These are phyloP conservation scores for Cytospora mali DNA, from an alignment of 2,329 filamentous ascomycete species.

Conservation along the genomic window DNA sequence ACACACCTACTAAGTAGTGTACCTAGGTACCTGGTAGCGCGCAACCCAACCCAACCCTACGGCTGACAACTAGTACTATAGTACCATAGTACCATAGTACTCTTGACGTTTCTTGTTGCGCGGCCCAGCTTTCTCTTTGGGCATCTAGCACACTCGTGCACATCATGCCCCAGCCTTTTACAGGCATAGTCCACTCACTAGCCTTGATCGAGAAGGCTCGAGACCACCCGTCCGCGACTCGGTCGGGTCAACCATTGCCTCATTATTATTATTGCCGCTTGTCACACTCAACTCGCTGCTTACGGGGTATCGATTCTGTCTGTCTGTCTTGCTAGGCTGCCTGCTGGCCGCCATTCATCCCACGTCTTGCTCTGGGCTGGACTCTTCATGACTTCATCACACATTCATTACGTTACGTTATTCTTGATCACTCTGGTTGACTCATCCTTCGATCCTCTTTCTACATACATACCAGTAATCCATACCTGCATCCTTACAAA, in stretches of 20 bases:
- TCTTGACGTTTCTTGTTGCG: neutral
- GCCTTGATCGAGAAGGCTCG: conserved; percentile 13
- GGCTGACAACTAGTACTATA: neutral
- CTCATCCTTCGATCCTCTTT: neutral
- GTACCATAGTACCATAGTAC: too few relatives aligned
- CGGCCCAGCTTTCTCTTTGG: conserved; percentile 1
- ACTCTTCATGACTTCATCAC: neutral
- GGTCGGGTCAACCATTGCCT: neutral
- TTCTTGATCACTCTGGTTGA: conserved; percentile 1
- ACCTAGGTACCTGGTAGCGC: too few relatives aligned
- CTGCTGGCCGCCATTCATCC: neutral
- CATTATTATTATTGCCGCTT: neutral
- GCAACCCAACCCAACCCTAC: neutral
- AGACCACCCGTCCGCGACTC: conserved; percentile 9
- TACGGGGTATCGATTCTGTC: too few relatives aligned
- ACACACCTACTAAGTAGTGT: too few relatives aligned
- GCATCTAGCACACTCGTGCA: conserved; percentile 11
- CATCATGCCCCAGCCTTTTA: conserved; percentile 6
- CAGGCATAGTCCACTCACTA: conserved; percentile 10
- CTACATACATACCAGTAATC: neutral
- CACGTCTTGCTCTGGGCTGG: conserved; percentile 1
- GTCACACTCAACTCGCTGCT: neutral
- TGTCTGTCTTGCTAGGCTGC: neutral
- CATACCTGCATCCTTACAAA: neutral
- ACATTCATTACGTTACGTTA: conserved; percentile 17